Conservation (phyloP, 495 filamentous ascomycete species). For the Lasiosphaeris hirsuta region DNA sequence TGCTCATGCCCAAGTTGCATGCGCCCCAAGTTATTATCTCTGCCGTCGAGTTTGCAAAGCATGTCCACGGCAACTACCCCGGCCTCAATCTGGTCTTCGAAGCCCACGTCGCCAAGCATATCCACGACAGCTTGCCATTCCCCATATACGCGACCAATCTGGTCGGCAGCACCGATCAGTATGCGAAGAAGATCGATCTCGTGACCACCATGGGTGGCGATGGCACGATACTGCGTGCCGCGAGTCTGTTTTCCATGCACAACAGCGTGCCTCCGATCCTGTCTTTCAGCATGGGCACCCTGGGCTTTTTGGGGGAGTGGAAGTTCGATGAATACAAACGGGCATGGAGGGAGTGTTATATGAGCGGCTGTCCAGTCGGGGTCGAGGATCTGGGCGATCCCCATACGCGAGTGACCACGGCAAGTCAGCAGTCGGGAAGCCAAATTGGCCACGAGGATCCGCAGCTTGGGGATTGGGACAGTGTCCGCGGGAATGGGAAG, state of each 20-base stretch:
- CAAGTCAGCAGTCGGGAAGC: constrained; percentile 19
- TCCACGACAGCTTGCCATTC: constrained; percentile 71
- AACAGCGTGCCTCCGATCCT: constrained; percentile 84
- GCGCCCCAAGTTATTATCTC: constrained; percentile 67
- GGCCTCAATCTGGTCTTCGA: constrained; percentile 81
- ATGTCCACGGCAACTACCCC: constrained; percentile 77
- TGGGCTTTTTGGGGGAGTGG: constrained; percentile 96
- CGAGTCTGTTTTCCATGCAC: constrained; percentile 84
- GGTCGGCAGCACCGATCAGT: constrained; percentile 26
- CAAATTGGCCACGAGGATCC: constrained; percentile 9
- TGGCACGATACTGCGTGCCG: constrained; percentile 89
- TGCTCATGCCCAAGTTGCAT: constrained; percentile 83
- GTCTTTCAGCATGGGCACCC: constrained; percentile 92
- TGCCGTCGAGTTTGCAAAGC: constrained; percentile 75
- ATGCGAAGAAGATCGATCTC: constrained; percentile 72
- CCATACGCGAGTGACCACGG: constrained; percentile 39
- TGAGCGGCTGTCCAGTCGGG: constrained; percentile 70
- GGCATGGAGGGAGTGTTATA: constrained; percentile 89
- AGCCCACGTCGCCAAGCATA: constrained; percentile 62
- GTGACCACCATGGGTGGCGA: constrained; percentile 89
- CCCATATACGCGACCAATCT: constrained; percentile 68
- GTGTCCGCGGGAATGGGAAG: constrained; percentile 76
- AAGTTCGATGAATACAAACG: constrained; percentile 86
- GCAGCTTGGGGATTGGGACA: constrained; percentile 54
- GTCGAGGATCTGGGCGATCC: constrained; percentile 42